These are phyloP conservation scores for Nitzschia inconspicua DNA, from an alignment of 108 stramenopile genomes.

Conservation along the genomic window DNA sequence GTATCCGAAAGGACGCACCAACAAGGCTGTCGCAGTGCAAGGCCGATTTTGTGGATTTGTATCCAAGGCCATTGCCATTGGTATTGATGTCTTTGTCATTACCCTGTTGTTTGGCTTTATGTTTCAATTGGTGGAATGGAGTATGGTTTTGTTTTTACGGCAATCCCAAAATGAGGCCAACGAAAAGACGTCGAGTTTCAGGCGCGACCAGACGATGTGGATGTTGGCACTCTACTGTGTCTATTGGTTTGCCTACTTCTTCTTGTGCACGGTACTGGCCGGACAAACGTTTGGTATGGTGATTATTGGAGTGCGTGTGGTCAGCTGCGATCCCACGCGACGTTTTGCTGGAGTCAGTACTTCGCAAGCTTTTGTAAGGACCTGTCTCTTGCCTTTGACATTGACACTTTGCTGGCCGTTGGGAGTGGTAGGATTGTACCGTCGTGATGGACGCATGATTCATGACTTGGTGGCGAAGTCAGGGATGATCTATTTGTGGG, in stretches of 20 bases:
- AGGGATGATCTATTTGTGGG: constrained; percentile 27
- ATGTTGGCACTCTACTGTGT: neutral
- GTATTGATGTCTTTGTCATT: constrained; percentile 23
- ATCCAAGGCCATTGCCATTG: constrained; percentile 6
- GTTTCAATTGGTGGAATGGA: constrained; percentile 8
- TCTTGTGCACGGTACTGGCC: constrained; percentile 1
- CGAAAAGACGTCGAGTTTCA: neutral
- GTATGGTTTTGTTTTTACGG: neutral
- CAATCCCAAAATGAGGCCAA: neutral
- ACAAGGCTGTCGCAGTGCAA: constrained; percentile 29
- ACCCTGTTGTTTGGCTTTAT: constrained; percentile 8
- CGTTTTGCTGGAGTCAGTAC: neutral
- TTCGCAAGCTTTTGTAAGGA: constrained; percentile 12
- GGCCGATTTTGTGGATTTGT: constrained; percentile 26
- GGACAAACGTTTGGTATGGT: constrained; percentile 29
- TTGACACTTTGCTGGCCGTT: neutral
- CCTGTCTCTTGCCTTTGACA: constrained; percentile 4
- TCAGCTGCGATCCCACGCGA: constrained; percentile 1
- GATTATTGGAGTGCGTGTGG: constrained; percentile 23
- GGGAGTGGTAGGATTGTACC: constrained; percentile 13
- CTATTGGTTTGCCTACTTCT: constrained; percentile 14
- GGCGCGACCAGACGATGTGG: neutral
- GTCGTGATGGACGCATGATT: constrained; percentile 22
- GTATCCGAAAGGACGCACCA: constrained; percentile 1
- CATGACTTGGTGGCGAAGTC: constrained; percentile 23